Conservation (phyloP, 176 grass and related monocot species). For the Rhynchospora tenuis region DNA sequence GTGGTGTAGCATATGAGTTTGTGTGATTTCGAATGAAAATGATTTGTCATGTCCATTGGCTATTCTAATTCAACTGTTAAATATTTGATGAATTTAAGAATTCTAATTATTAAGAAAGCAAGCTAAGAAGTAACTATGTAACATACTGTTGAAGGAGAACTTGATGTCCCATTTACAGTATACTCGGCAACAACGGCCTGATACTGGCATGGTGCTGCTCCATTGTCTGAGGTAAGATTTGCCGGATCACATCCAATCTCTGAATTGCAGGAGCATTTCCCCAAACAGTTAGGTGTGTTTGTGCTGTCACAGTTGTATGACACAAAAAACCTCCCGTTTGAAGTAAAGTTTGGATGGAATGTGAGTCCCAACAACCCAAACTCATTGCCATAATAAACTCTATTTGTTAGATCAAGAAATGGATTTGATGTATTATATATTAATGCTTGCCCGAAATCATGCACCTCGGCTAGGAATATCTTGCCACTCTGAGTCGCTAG, state of each 20-base stretch:
- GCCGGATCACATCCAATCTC: conserved; percentile 43
- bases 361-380: conserved; percentile 62
- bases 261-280: conserved; percentile 70
- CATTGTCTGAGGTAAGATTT: conserved; percentile 46
- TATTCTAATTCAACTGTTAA: conserved; percentile 52
- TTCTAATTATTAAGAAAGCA: conserved; percentile 2
- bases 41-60: not conserved
- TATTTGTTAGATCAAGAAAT: conserved; percentile 79
- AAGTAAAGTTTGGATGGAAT: conserved; percentile 63
- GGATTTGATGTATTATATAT: conserved; percentile 30
- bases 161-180: conserved; percentile 35
- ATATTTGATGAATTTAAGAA: conserved; percentile 63
- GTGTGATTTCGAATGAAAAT: conserved; percentile 24
- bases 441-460: conserved; percentile 30
- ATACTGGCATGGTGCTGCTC: conserved; percentile 32
- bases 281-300: conserved; percentile 51
- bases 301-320: conserved; percentile 90
- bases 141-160: conserved; percentile 29
- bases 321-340: conserved; percentile 78
- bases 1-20: conserved; percentile 55
- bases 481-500: conserved; percentile 52
- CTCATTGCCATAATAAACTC: conserved; percentile 55
- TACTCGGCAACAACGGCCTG: conserved; percentile 36
- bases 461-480: conserved; percentile 64
- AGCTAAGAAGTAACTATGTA: not conserved